A percentile compares a stretch with the other conserved stretches of the same genome.
Conservation (phyloP, 169 alveolate species). For the Eimeria falciformis region DNA sequence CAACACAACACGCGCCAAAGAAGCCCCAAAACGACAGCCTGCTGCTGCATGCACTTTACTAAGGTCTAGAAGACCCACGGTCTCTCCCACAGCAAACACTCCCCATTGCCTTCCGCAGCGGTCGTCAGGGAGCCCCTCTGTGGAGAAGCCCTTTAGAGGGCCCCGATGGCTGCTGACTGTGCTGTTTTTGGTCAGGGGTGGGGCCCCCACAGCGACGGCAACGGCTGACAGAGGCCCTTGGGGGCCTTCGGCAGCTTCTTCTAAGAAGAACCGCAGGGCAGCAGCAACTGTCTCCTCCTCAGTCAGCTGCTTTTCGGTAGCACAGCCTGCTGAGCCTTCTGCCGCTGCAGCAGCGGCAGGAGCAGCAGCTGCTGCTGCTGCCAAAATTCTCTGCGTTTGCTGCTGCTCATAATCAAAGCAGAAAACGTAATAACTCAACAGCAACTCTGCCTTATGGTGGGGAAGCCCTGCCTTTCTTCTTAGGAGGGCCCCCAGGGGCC, state of each 20-base stretch:
- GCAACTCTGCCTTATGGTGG: conserved; percentile 64
- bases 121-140: neutral
- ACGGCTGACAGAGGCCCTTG: neutral
- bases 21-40: neutral
- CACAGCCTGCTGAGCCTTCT: neutral
- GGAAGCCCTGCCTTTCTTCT: neutral
- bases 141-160: neutral
- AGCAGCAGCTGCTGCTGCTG: conserved; percentile 28
- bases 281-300: conserved; percentile 8
- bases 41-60: neutral
- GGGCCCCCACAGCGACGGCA: neutral
- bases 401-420: conserved; percentile 41
- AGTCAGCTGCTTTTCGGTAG: neutral
- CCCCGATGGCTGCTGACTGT: no score
- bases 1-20: neutral
- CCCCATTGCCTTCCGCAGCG: conserved; percentile 12
- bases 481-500: conserved; percentile 1
- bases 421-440: conserved; percentile 43
- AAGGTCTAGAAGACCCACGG: neutral
- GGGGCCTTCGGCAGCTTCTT: neutral
- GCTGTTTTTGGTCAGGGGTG: neutral
- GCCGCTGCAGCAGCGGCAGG: neutral
- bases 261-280: neutral
- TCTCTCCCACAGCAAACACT: conserved; percentile 31
- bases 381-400: conserved; percentile 48